Evolutionary conservation across 2,329 filamentous ascomycete species (phyloP).

Genomic region (Juglanconis oblonga): DNA sequence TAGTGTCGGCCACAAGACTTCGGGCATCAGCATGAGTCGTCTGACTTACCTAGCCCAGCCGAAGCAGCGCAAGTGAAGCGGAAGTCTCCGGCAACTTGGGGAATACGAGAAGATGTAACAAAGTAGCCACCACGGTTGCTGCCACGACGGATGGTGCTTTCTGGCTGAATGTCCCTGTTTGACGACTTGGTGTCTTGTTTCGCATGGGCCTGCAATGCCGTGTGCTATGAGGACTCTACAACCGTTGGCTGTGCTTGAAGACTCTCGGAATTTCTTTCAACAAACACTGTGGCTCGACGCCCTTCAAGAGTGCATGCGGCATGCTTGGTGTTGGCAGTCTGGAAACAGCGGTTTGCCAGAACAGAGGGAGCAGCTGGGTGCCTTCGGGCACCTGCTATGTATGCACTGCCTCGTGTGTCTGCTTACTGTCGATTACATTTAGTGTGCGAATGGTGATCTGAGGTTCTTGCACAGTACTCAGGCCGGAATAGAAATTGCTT

Average conservation of each 20-base stretch:
- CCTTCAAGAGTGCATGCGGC: not conserved
- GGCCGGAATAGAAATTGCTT: not conserved
- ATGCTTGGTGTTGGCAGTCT: no score
- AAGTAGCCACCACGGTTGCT: no score
- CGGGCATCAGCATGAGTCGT: conserved; percentile 11
- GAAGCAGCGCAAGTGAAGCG: conserved; percentile 15
- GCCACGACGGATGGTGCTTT: no score
- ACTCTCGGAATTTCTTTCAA: not conserved
- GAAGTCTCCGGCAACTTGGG: not conserved
- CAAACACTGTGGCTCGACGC: not conserved
- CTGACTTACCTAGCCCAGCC: conserved; percentile 15
- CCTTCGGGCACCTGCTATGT: not conserved
- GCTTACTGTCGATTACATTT: not conserved
- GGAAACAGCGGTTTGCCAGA: not conserved
- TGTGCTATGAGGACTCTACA: not conserved
- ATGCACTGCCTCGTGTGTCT: not conserved
- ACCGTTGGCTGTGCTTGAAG: not conserved
- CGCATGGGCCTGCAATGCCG: not conserved
- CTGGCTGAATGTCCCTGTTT: not conserved
- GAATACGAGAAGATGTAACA: no score
- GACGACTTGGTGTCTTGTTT: not conserved
- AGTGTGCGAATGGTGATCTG: not conserved
- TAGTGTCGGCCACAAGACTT: conserved; percentile 1
- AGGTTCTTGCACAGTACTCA: conserved; percentile 7
- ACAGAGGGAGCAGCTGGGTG: not conserved